Evolutionary conservation across 2,329 filamentous ascomycete genomes (phyloP), one percentile per base, ranked within the genome.

Genomic region (Cladosporium austrohemisphaericum): DNA sequence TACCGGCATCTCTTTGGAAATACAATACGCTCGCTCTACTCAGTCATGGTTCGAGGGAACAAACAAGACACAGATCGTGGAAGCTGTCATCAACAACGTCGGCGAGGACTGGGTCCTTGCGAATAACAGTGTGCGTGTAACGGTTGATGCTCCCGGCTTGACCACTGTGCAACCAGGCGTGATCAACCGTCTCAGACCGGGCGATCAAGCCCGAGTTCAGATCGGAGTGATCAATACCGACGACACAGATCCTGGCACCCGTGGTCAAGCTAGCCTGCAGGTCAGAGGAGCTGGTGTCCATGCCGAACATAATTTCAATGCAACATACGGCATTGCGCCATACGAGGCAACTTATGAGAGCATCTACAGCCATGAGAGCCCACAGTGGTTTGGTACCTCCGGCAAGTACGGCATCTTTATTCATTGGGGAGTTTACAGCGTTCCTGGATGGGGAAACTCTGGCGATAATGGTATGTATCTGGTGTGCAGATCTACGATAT

Each of bases 381-480:
- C 77, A 0, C 65, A 70, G 4, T 81, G 79, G 78, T 82, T 73
- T 54, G 69, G 77, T 47, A 68, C 73, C 33, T 49, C 46, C 8
- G 74, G 69, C 18, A 82, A 83, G 50, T 82, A 70, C 52, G 79
- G 79, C 0, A 81, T 82, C 29, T 81, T 83, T 57, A 77, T 81
- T 32, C 79, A 81, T 52, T 81, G 79, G 62, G 78, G 79, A 0
- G 66, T 73, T 0, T 82, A 80, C 54, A 63, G 76, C 0, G 77
- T 81, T 1, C 74, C 78, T 0, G 77, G 73, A 3, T 82, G 78
- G 77, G 79, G 78, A 1, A 71, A 72, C 33, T 54, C 55, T 2
- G 61, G 61, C 7, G 53, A 64, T 3, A 68, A 70, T 41, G 73
- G 72, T 54, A 60, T 55, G 20, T 72, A 68, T 49, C 65, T 69